phyloP scores from a whole-genome alignment of 306 rosid species.

The Arachis stenosperma region DNA sequence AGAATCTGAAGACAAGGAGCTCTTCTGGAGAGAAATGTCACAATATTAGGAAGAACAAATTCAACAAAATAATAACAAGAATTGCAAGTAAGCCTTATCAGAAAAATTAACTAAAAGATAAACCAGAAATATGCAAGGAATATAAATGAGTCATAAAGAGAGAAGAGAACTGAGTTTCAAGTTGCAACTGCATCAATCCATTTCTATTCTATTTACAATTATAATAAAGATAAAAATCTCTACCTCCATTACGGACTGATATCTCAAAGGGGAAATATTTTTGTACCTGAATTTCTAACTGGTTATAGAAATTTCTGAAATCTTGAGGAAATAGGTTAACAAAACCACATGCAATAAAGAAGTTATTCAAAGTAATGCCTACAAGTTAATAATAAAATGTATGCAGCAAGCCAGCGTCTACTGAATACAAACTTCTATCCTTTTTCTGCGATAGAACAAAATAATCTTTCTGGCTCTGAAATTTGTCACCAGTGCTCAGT shows the following conservation, averaged over 20 bases:
- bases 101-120: conserved; percentile 21
- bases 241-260: conserved; percentile 7
- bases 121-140: conserved; percentile 31
- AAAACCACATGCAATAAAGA: conserved; percentile 22
- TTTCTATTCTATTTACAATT: conserved; percentile 7
- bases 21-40: conserved; percentile 54
- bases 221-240: background rate
- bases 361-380: conserved; percentile 28
- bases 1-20: conserved; percentile 45
- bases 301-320: background rate
- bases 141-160: conserved; percentile 13
- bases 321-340: background rate
- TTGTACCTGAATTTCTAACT: conserved; percentile 13
- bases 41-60: conserved; percentile 28
- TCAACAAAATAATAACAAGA: conserved; percentile 25
- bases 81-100: background rate
- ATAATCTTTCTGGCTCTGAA: conserved; percentile 1
- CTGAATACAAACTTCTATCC: background rate
- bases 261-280: background rate
- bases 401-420: background rate
- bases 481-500: background rate
- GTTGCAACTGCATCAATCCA: conserved; percentile 24
- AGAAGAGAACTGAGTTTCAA: background rate
- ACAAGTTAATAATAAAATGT: conserved; percentile 3
- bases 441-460: background rate